Conservation (phyloP, 805 yeast species). For the Blastobotrys attinorum region DNA sequence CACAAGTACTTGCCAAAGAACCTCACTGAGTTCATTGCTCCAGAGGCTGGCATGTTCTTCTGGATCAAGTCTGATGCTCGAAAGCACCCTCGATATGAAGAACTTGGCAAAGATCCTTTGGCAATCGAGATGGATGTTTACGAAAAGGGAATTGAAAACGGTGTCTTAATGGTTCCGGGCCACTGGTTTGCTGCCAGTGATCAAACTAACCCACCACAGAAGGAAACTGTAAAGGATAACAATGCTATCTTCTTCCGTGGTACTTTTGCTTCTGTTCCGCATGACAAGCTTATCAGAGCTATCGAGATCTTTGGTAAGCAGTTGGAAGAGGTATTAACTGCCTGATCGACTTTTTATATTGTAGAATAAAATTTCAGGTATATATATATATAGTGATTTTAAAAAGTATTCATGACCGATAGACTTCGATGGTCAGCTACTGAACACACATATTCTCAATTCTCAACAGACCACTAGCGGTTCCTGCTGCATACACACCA, state of each 20-base stretch:
- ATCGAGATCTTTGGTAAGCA: slow-evolving; percentile 29
- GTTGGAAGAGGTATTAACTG: slow-evolving; percentile 20
- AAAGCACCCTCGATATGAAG: slow-evolving; percentile 39
- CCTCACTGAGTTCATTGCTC: slow-evolving; percentile 30
- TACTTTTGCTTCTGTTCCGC: slow-evolving; percentile 36
- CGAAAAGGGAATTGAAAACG: slow-evolving; percentile 26
- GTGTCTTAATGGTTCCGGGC: slow-evolving; percentile 34
- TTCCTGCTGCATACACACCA: slow-evolving; percentile 47
- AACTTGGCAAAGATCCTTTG: slow-evolving; percentile 20
- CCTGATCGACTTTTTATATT: slow-evolving; percentile 1
- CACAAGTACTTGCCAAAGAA: slow-evolving; percentile 46
- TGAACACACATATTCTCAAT: slow-evolving; percentile 19
- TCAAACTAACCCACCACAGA: slow-evolving; percentile 28
- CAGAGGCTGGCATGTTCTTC: slow-evolving; percentile 48
- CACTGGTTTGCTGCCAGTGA: slow-evolving; percentile 32
- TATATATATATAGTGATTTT: no score
- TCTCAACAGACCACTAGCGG: slow-evolving; percentile 43
- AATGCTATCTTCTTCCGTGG: slow-evolving; percentile 35
- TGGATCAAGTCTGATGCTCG: slow-evolving; percentile 46
- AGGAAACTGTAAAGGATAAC: slow-evolving; percentile 22
- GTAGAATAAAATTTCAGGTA: background rate
- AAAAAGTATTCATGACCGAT: no score
- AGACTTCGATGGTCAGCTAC: no score
- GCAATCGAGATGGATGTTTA: slow-evolving; percentile 29
- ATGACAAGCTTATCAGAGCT: slow-evolving; percentile 27